Percentiles rank a stretch among this genome's conserved stretches.
These are phyloP conservation scores for Hemileccinum impolitum DNA, from an alignment of 768 basidiomycete genomes.

Conservation along the genomic window DNA sequence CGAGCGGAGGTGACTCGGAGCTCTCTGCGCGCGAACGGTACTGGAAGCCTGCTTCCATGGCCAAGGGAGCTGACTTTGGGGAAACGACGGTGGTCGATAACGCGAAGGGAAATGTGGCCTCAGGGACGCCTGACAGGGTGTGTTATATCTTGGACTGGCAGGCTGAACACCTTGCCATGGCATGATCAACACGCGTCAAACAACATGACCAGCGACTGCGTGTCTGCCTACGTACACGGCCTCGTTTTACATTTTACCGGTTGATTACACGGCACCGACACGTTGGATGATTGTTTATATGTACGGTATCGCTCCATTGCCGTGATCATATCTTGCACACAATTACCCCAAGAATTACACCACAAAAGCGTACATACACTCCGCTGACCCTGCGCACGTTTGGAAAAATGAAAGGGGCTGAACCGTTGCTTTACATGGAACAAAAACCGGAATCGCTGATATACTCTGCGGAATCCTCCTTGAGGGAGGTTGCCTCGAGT, in stretches of 20 bases:
- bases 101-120: conserved; percentile 12
- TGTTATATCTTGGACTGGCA: conserved; percentile 32
- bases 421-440: conserved; percentile 30
- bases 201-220: conserved; percentile 18
- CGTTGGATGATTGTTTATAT: conserved; percentile 30
- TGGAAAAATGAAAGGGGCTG: not conserved
- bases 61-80: not conserved
- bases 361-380: conserved; percentile 3
- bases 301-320: conserved; percentile 14
- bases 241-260: conserved; percentile 23
- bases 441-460: conserved; percentile 50
- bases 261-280: conserved; percentile 20
- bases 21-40: conserved; percentile 25
- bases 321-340: conserved; percentile 11
- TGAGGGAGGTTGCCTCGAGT: conserved; percentile 43
- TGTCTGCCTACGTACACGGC: conserved; percentile 27
- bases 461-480: conserved; percentile 39
- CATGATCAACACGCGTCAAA: conserved; percentile 29
- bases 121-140: conserved; percentile 16
- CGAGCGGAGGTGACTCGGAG: conserved; percentile 17
- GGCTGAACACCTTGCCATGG: conserved; percentile 27
- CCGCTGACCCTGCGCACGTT: conserved; percentile 3
- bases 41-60: conserved; percentile 30
- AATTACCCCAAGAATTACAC: conserved; percentile 10
- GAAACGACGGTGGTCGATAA: conserved; percentile 8